Base-by-base conservation (phyloP, 108 stramenopile species). In the Craspedostauros australis region DNA sequence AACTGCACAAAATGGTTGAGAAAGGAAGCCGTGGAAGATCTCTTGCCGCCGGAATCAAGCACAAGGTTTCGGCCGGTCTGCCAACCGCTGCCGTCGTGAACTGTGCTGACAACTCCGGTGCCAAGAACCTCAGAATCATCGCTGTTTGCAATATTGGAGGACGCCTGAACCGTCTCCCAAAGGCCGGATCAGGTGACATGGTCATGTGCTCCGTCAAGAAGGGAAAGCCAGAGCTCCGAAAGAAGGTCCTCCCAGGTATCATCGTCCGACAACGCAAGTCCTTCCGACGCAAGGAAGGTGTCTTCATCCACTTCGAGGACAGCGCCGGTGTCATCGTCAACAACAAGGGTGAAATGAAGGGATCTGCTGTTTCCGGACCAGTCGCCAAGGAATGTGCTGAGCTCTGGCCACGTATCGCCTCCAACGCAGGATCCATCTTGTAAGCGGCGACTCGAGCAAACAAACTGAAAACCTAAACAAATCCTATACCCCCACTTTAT, bases 281-380 rank as follows among this genome's bases (percentile, higher is more conserved):
- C 34, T 99, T 96, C 88, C 79, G 99, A 65, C 80, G 99, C 66
- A 97, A 96, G 93, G 97, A 99, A 75, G 97, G 97, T 28, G 88
- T 95, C 19, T 97, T 96, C 73, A 98, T 98, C 62, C 96, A 98
- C 77, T 99, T 99, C 67, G 99, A 99, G 72, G 99, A 99, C 73
- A 95, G 86, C 77, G 99, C 97, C 16, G 99, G 97, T 60, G 99
- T 99, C 30, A 98, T 99, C 68, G 99, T 99, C 49, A 99, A 98
- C 85, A 96, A 95, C 78, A 98, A 99, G 95, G 99, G 99, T 57
- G 99, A 99, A 80, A 99, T 99, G 99, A 99, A 99, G 86, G 99
- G 98, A 25, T 94, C 93, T 60, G 96, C 97, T 45, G 95, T 99
- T 21, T 89, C 94, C 42, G 99, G 96, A 69, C 99, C 99, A 25